Evolutionary conservation across 164 flowering plant genomes (phyloP).

Genomic region (Macadamia integrifolia): DNA sequence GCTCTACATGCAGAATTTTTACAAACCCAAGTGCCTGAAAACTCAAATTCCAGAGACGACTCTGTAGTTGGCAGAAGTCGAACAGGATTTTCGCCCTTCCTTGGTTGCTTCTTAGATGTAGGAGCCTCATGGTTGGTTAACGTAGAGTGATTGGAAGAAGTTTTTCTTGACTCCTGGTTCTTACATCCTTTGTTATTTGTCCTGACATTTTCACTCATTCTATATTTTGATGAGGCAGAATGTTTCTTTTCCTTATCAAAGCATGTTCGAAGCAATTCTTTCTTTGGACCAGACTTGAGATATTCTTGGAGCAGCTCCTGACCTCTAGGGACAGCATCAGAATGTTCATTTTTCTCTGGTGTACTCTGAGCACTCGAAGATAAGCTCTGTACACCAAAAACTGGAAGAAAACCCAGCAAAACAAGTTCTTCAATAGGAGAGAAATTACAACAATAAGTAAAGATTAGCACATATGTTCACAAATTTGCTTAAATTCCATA

Average conservation of each 20-base stretch:
- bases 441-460: neutral
- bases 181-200: constrained; percentile 40
- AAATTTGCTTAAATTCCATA: neutral
- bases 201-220: constrained; percentile 47
- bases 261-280: constrained; percentile 41
- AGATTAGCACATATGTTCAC: neutral
- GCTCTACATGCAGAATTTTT: constrained; percentile 96
- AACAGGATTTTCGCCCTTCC: constrained; percentile 75
- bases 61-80: constrained; percentile 41
- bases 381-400: constrained; percentile 48
- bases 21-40: constrained; percentile 66
- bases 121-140: constrained; percentile 28
- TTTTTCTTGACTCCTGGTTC: constrained; percentile 58
- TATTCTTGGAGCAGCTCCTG: constrained; percentile 51
- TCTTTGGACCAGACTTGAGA: constrained; percentile 45
- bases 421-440: neutral
- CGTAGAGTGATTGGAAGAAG: constrained; percentile 21
- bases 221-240: constrained; percentile 37
- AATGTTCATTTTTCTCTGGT: constrained; percentile 51
- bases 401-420: constrained; percentile 21
- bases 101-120: constrained; percentile 45
- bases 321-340: constrained; percentile 52
- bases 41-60: constrained; percentile 38
- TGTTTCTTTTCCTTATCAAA: constrained; percentile 47
- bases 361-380: constrained; percentile 70